Evolutionary conservation across 2,329 filamentous ascomycete species (phyloP), one percentile per base, ranked within the genome.

Genomic region (Aspergillus hiratsukae): DNA sequence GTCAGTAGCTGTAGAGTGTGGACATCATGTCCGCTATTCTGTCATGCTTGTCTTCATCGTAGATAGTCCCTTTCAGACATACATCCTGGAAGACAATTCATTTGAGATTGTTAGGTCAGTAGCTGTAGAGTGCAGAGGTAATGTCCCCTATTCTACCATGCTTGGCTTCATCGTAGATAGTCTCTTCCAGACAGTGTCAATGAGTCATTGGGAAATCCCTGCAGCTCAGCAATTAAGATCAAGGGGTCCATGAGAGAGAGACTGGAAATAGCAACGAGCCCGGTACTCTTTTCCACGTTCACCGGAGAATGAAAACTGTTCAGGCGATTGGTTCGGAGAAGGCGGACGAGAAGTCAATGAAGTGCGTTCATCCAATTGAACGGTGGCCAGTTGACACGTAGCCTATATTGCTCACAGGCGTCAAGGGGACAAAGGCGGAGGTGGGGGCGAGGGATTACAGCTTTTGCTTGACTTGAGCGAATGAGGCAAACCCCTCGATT

Each of bases 351-450:
- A 17, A 17, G 31, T 37, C 14, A 17, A 37, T 5, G 14, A 14
- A 37, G 31, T 17, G 31, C 14, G 31, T 37, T 14, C 31, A 35
- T 35, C 4, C 11, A 17, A 17, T 14, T 17, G 31, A 35, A 35
- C 31, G 14, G 5, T 17, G 29, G 11, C 14, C 29, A 31, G 29
- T 31, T 14, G 29, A 31, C 29, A 31, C 29, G 11, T 31, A 31
- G 28, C 1, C 28, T 29, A 29, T 35, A 17, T 14, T 35, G 31
- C 31, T 35, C 14, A 35, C 14, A 35, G 11, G 31, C 5, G 6
- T 35, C 11, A 35, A 35, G 31, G 11, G 48, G 29, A 41, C 57
- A 58, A 55, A 10, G 57, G 46, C 59, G 31, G 25, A 31, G 27
- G 40, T 51, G 29, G 49, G 49, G n/a, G 49, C 19, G 35, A 21